Conservation (phyloP, 176 grass and related monocot genomes). For the Carex pumila region DNA sequence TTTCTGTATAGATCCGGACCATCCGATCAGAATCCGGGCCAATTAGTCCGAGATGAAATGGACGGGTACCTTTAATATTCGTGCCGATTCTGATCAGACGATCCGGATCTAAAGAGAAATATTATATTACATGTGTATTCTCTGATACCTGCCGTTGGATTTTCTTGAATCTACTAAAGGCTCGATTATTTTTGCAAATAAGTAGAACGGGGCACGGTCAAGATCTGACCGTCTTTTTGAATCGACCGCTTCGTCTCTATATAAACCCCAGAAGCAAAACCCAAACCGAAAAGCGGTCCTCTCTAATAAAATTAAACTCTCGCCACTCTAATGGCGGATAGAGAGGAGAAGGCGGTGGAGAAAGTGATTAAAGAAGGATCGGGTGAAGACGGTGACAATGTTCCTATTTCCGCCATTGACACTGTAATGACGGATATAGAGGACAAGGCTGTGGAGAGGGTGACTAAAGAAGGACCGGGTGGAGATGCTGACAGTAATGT, state of each 20-base stretch:
- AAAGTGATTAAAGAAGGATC: neutral
- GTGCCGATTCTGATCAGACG: no score
- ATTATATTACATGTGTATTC: no score
- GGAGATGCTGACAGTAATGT: neutral
- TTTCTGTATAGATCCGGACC: no score
- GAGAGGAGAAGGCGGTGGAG: neutral
- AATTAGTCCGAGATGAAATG: no score
- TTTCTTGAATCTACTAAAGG: neutral
- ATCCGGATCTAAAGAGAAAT: no score
- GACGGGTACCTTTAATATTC: no score
- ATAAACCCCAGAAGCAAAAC: neutral
- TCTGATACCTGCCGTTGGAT: neutral
- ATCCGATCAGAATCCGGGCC: no score
- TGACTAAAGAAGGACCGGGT: neutral
- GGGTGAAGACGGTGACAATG: neutral
- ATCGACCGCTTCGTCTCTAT: neutral
- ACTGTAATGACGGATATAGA: neutral
- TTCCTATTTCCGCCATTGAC: neutral
- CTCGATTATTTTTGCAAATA: neutral
- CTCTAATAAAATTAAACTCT: neutral
- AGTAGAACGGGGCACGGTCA: neutral
- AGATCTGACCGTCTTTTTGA: neutral
- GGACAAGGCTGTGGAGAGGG: neutral
- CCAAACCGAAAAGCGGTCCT: neutral
- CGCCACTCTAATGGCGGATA: neutral